Percentiles rank a stretch among this genome's conserved stretches.
These are phyloP conservation scores for Curvularia hawaiiensis DNA, from an alignment of 2,329 filamentous ascomycete genomes.

Conservation along the genomic window DNA sequence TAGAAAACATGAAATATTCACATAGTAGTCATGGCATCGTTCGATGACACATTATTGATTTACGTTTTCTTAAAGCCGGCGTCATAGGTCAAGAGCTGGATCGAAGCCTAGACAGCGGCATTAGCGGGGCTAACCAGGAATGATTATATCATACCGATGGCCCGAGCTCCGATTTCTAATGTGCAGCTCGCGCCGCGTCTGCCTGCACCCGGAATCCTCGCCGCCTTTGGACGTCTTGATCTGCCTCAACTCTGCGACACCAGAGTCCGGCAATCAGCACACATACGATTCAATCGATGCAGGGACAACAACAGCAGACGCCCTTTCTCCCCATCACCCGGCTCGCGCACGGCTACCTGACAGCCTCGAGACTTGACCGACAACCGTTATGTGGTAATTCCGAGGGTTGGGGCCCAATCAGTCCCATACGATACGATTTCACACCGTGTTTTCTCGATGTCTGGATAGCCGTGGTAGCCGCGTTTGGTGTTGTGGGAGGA, in stretches of 20 bases:
- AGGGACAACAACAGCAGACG: constrained; percentile 44
- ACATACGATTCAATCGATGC: constrained; percentile 41
- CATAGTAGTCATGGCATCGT: neutral
- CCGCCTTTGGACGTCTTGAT: constrained; percentile 19
- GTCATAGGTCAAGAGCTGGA: neutral
- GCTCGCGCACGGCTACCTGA: constrained; percentile 60
- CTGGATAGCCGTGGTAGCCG: constrained; percentile 78
- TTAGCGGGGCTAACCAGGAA: constrained; percentile 13
- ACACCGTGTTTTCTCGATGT: constrained; percentile 97
- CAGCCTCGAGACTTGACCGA: constrained; percentile 46
- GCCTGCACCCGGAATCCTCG: constrained; percentile 10
- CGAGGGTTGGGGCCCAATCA: constrained; percentile 96
- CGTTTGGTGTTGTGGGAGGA: constrained; percentile 79
- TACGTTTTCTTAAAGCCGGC: neutral
- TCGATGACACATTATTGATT: neutral
- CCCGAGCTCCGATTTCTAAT: constrained; percentile 16
- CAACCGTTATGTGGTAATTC: constrained; percentile 85
- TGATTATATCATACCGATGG: constrained; percentile 21
- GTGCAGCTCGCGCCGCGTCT: constrained; percentile 14
- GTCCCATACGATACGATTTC: constrained; percentile 86
- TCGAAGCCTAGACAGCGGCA: constrained; percentile 4
- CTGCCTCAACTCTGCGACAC: constrained; percentile 26
- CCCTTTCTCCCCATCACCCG: constrained; percentile 39
- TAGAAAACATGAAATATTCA: neutral
- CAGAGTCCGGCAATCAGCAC: constrained; percentile 32